A percentile compares a stretch with the other conserved stretches of the same genome.
phyloP scores from a whole-genome alignment of 192 early-diverging fungal species.

The Linnemannia schmuckeri region DNA sequence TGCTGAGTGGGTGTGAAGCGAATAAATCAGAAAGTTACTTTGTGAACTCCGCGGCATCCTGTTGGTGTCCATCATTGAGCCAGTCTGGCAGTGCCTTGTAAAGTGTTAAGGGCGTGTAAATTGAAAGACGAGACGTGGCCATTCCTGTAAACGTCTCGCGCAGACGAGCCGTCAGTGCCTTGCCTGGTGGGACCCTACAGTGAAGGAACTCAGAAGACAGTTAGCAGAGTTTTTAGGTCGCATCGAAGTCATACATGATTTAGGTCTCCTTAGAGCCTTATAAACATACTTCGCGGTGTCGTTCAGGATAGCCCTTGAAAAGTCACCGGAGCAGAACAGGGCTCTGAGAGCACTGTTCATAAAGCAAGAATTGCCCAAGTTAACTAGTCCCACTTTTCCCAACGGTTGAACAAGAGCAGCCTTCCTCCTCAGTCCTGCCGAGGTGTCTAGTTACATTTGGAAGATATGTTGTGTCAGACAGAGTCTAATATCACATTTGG shows the following conservation, averaged over 20 bases:
- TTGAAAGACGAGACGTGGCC: conserved; percentile 29
- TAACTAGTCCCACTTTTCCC: conserved; percentile 73
- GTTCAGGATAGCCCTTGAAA: conserved; percentile 21
- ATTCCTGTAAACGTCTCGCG: conserved; percentile 39
- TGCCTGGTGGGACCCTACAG: conserved; percentile 20
- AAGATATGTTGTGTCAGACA: not conserved
- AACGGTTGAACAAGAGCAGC: conserved; percentile 29
- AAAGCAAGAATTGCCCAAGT: conserved; percentile 91
- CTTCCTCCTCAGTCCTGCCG: conserved; percentile 13
- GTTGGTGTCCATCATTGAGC: conserved; percentile 53
- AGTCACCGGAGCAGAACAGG: conserved; percentile 39
- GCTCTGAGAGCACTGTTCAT: conserved; percentile 87
- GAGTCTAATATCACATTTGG: not conserved
- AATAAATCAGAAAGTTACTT: conserved; percentile 7
- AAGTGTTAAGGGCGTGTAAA: conserved; percentile 28
- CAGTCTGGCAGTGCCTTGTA: conserved; percentile 44
- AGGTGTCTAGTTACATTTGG: conserved; percentile 19
- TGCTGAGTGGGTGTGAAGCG: not conserved
- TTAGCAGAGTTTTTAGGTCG: not conserved
- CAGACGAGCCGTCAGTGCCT: conserved; percentile 23
- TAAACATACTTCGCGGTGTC: conserved; percentile 20
- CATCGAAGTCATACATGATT: not conserved
- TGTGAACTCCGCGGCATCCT: conserved; percentile 52
- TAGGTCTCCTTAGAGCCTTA: too few relatives aligned
- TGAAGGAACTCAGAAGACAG: not conserved